Evolutionary conservation across 2,329 filamentous ascomycete species (phyloP).

Genomic region (Xylaria sp.): DNA sequence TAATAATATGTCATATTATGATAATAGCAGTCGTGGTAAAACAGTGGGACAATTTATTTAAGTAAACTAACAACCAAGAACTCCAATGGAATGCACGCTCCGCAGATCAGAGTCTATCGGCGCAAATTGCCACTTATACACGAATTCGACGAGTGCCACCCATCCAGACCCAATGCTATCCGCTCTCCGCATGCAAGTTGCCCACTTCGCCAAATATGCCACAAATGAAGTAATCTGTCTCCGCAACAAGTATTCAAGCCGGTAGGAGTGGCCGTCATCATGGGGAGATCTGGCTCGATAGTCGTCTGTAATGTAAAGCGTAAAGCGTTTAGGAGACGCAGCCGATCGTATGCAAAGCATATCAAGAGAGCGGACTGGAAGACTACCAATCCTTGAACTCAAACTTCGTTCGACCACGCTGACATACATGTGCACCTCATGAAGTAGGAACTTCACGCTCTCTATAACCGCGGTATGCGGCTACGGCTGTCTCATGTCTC

Average conservation of each 20-base stretch:
- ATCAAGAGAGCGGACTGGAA: neutral
- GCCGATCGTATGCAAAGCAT: neutral
- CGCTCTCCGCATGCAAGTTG: conserved; percentile 35
- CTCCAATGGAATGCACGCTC: conserved; percentile 34
- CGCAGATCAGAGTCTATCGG: conserved; percentile 35
- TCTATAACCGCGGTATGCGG: conserved; percentile 4
- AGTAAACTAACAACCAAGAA: conserved; percentile 24
- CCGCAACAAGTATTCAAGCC: conserved; percentile 15
- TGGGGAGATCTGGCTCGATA: conserved; percentile 10
- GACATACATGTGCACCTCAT: conserved; percentile 7
- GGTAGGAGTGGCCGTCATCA: neutral
- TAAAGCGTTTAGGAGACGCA: conserved; percentile 10
- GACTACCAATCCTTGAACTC: neutral
- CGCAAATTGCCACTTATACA: conserved; percentile 36
- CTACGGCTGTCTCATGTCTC: conserved; percentile 29
- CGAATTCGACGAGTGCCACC: conserved; percentile 35
- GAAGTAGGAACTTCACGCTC: conserved; percentile 2
- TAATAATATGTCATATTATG: neutral
- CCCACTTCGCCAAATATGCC: conserved; percentile 16
- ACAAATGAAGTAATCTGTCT: conserved; percentile 16
- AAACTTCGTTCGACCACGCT: neutral
- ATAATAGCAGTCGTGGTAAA: neutral
- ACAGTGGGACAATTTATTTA: conserved; percentile 7
- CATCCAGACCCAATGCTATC: conserved; percentile 35
- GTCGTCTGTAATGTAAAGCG: neutral